phyloP scores from a whole-genome alignment of 2,329 filamentous ascomycete species.

The Passalora sequoiae region DNA sequence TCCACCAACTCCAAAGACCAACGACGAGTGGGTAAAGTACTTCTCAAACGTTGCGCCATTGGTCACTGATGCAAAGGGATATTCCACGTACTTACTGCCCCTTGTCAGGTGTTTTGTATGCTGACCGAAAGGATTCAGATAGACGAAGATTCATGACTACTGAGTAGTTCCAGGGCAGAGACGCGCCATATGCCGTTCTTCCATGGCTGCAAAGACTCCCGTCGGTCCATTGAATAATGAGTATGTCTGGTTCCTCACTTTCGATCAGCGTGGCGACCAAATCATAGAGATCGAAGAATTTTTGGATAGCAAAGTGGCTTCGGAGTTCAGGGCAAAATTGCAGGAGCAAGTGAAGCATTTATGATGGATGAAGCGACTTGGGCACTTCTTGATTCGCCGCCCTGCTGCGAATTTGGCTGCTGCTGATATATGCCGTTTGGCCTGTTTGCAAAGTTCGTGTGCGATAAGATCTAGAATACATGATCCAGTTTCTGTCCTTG shows the following conservation, averaged over 20 bases:
- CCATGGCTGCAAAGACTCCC: conserved; percentile 13
- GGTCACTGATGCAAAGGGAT: conserved; percentile 14
- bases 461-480: too few species aligned
- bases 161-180: conserved; percentile 11
- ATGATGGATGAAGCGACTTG: too few species aligned
- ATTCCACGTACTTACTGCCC: too few species aligned
- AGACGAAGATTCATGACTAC: conserved; percentile 25
- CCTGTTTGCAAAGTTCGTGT: too few species aligned
- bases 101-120: too few species aligned
- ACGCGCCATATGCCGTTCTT: conserved; percentile 13
- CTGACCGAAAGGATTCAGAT: background rate
- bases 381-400: too few species aligned
- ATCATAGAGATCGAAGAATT: conserved; percentile 21
- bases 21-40: conserved; percentile 15
- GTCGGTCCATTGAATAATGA: conserved; percentile 21
- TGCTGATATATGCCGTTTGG: too few species aligned
- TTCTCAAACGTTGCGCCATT: conserved; percentile 13
- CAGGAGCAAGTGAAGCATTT: too few species aligned
- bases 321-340: background rate
- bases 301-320: conserved; percentile 10
- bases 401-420: too few species aligned
- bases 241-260: conserved; percentile 23
- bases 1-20: conserved; percentile 6
- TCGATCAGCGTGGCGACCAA: conserved; percentile 15
- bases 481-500: too few species aligned